These are phyloP conservation scores for Neostapfia colusana DNA, from an alignment of 176 grass and related monocot genomes.

Conservation along the genomic window DNA sequence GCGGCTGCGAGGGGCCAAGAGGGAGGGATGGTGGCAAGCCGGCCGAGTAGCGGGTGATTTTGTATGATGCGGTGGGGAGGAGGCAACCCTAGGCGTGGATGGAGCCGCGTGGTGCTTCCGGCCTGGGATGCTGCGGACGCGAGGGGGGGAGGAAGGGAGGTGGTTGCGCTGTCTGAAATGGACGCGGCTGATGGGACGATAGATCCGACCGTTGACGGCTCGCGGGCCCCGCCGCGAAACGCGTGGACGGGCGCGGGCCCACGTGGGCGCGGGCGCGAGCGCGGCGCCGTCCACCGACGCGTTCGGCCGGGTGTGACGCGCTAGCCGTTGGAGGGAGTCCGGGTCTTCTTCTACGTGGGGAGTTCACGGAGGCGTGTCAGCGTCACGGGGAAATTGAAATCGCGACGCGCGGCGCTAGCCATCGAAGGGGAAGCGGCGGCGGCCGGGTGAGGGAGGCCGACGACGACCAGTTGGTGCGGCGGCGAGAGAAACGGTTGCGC, in stretches of 20 bases:
- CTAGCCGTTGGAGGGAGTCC: conserved; percentile 28
- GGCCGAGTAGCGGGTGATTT: not conserved
- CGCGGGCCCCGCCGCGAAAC: not conserved
- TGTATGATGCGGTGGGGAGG: not conserved
- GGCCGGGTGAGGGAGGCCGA: too few relatives aligned
- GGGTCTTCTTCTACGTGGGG: not conserved
- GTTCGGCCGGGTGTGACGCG: not conserved
- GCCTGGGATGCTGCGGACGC: not conserved
- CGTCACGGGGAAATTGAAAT: not conserved
- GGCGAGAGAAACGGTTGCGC: too few relatives aligned
- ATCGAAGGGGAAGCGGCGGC: too few relatives aligned
- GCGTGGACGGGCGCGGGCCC: conserved; percentile 22
- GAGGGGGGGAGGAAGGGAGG: not conserved
- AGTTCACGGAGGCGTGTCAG: not conserved
- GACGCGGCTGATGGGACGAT: not conserved
- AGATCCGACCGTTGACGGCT: conserved; percentile 38
- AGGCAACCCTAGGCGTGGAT: conserved; percentile 32
- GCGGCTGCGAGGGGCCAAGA: not conserved
- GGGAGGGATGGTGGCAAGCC: too few relatives aligned
- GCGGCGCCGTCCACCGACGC: conserved; percentile 30
- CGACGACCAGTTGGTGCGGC: too few relatives aligned
- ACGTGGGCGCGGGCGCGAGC: conserved; percentile 27
- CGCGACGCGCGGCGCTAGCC: not conserved
- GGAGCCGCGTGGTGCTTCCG: not conserved
- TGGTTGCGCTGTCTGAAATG: conserved; percentile 28